phyloP scores from a whole-genome alignment of 331 rosid species.

The Spiraea crenata region DNA sequence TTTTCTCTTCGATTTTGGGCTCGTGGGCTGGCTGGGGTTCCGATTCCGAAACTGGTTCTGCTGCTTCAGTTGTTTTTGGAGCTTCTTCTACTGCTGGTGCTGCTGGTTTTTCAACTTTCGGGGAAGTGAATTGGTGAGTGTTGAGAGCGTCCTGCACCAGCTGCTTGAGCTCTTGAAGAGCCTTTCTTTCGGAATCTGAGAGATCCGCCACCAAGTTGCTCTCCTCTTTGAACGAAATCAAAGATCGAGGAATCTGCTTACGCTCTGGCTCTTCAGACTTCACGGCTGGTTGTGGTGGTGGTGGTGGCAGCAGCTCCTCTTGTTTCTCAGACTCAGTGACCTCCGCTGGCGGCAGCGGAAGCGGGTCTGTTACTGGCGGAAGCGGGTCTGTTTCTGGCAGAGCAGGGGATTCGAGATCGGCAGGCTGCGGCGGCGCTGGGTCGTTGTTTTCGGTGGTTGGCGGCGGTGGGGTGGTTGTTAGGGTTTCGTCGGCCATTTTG shows the following conservation, averaged over 20 bases:
- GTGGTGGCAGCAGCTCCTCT: conserved; percentile 18
- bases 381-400: neutral
- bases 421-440: neutral
- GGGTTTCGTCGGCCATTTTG: conserved; percentile 37
- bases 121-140: conserved; percentile 22
- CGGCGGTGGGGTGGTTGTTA: conserved; percentile 21
- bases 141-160: conserved; percentile 42
- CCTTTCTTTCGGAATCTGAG: conserved; percentile 46
- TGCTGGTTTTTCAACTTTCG: neutral
- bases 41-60: conserved; percentile 15
- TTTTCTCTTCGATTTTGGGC: conserved; percentile 36
- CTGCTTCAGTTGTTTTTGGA: conserved; percentile 19
- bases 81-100: neutral
- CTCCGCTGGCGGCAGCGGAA: conserved; percentile 14
- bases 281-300: conserved; percentile 4
- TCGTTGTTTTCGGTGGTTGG: neutral
- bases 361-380: neutral
- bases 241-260: conserved; percentile 38
- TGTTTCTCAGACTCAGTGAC: neutral
- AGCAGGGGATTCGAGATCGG: neutral
- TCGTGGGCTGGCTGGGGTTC: conserved; percentile 4
- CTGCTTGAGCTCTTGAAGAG: conserved; percentile 48
- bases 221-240: conserved; percentile 75
- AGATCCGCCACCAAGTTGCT: conserved; percentile 76
- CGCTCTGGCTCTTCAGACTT: conserved; percentile 12